Base-by-base conservation (phyloP, 345 rosid species). In the Camelina neglecta region DNA sequence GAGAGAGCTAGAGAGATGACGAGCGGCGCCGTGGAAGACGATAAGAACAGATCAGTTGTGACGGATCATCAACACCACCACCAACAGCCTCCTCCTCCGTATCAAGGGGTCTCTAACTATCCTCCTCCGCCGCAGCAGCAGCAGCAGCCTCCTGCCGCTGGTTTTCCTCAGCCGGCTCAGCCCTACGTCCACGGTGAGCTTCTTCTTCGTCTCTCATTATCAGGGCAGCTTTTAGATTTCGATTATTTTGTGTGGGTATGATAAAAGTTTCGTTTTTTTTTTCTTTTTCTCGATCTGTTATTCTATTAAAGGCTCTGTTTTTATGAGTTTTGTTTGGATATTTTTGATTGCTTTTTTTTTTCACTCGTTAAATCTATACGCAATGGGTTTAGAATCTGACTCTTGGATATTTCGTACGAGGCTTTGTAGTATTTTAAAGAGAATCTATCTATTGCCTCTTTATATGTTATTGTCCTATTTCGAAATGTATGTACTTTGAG, bases 121-220 rank as follows among this genome's bases (percentile, higher is more conserved):
- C 80, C 66, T 35, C 80, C 80, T 64, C 75, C 75, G 7, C 68
- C 60, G 38, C 69, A n/a, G 23, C 18, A 60, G 23, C 18, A 60
- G 0, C 74, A 18, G 18, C 18, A 18, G 18, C 18, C 54, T 2
- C 76, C 75, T 10, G 47, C 39, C 23, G 44, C 56, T 9, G 76
- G 66, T 70, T 77, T 8, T 56, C 76, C 76, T 7, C 80, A 77
- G 61, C 76, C 80, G 7, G 76, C 80, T 77, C 80, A 77, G 66
- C 76, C 75, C 1, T 65, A 71, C 57, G 72, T 29, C 3, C 5
- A 53, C 5, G 80, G 80, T 77, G 0, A 36, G n/a, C 29, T 71
- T 63, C 72, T 63, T 57, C 15, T 2, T 24, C 18, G n/a, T 61
- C 49, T 69, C 47, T 75, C 77, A 21, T 33, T 72, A 51, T 51